Base-by-base conservation (phyloP, 169 alveolate genomes). In the Eimeria acervulina region DNA sequence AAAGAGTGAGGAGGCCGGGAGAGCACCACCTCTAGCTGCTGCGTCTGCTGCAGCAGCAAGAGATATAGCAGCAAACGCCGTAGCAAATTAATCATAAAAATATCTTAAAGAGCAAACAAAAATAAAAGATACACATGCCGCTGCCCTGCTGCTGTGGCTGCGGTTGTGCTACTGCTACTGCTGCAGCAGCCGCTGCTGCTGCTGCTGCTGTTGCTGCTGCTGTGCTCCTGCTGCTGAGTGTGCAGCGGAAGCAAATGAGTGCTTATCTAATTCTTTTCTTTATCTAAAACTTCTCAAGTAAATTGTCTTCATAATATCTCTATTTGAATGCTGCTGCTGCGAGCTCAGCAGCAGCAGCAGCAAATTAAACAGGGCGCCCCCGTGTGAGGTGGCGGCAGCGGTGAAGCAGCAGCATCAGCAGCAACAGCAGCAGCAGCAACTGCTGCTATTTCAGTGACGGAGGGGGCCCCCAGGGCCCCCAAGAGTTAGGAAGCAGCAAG, bases 371-470 rank as follows among this genome's bases (percentile, higher is more conserved):
- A 68, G 12, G 31, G 78, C 19, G 78, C 78, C n/a, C 78, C n/a
- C 5, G 42, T 3, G 42, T 1, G 78, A 31, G 36, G 78, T 68
- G 78, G 42, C 78, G 78, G 78, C 78, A 68, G 78, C 78, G 78
- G 78, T 68, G 78, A 36, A 26, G 78, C 26, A 55, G 66, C 26
- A 55, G 26, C 66, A 55, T 10, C 66, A 55, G 66, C 78, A 68
- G 78, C 78, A 68, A 12, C 55, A 47, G 12, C 55, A 47, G 78
- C 78, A 68, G 78, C 78, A 68, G 78, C 78, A 68, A 15, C 78
- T 68, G 78, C 78, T 68, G 78, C 78, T 68, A 40, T 31, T 68
- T 68, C 78, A 68, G 23, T 68, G 78, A 68, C 19, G 19, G 78
- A 31, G 19, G 78, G 15, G 55, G 55, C 78, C 78, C 78, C 78